Conservation (phyloP, 352 stramenopile species). For the Globisporangium abappressorium region DNA sequence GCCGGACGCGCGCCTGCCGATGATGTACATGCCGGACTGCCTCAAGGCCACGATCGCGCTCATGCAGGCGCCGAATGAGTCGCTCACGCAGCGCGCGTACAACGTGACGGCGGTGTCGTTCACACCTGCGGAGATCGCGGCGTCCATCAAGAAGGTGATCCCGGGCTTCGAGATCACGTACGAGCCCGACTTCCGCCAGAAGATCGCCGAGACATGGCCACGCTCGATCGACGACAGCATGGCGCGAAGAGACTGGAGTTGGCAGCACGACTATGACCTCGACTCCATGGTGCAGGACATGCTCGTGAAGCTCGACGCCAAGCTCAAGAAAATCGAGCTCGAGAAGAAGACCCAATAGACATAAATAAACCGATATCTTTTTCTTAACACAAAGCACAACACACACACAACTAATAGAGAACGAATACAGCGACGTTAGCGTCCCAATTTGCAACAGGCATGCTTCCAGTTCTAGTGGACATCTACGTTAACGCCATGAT, state of each 20-base stretch:
- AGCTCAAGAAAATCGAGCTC: constrained; percentile 46
- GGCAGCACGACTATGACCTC: constrained; percentile 88
- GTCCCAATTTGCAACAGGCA: background rate
- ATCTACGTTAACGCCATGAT: background rate
- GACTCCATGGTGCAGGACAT: constrained; percentile 90
- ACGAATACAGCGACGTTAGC: background rate
- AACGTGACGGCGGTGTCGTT: constrained; percentile 91
- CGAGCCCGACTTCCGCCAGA: constrained; percentile 87
- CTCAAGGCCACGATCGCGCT: constrained; percentile 85
- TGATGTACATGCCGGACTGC: constrained; percentile 95
- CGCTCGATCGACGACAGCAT: constrained; percentile 80
- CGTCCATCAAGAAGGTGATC: constrained; percentile 85
- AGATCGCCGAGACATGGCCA: constrained; percentile 91
- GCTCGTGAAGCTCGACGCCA: constrained; percentile 80
- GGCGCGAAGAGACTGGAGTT: constrained; percentile 85
- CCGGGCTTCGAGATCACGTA: constrained; percentile 88
- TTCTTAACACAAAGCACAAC: background rate
- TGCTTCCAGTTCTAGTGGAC: background rate
- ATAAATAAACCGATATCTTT: constrained; percentile 2
- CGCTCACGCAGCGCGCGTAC: constrained; percentile 86
- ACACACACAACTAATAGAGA: background rate
- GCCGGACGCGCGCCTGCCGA: constrained; percentile 79
- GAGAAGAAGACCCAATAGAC: constrained; percentile 12
- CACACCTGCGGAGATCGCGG: constrained; percentile 80
- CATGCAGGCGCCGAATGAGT: constrained; percentile 63